These are phyloP conservation scores for Phytophthora quininea DNA, from an alignment of 352 stramenopile species.

Conservation along the genomic window DNA sequence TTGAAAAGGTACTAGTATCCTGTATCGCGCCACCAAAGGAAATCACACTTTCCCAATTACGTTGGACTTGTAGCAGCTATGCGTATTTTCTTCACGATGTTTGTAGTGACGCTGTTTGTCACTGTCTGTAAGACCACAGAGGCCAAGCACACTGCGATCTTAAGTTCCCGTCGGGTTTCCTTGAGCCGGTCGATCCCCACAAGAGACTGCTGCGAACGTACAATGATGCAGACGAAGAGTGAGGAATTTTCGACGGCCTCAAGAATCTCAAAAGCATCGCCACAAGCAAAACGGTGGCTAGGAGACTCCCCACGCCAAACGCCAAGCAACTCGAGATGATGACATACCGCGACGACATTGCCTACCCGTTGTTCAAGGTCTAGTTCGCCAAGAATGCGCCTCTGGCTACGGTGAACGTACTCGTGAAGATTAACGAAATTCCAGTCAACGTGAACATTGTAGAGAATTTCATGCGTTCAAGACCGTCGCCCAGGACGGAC, in stretches of 20 bases:
- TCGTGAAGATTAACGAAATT: not conserved
- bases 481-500: no score
- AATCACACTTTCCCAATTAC: no score
- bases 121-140: no score
- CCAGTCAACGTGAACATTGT: not conserved
- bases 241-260: not conserved
- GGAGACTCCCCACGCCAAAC: not conserved
- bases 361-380: not conserved
- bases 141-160: no score
- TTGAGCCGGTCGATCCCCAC: no score
- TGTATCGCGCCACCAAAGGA: no score
- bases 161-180: no score
- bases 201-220: not conserved
- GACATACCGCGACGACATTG: not conserved
- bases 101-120: no score
- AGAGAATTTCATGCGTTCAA: not conserved
- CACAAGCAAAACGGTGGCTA: not conserved
- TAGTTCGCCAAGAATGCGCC: not conserved
- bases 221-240: not conserved
- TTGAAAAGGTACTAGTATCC: no score
- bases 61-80: no score
- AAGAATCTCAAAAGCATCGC: not conserved
- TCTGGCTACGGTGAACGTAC: not conserved
- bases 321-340: not conserved
- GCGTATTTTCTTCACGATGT: no score